phyloP scores from a whole-genome alignment of 345 rosid genomes.

The Pugionium cornutum region DNA sequence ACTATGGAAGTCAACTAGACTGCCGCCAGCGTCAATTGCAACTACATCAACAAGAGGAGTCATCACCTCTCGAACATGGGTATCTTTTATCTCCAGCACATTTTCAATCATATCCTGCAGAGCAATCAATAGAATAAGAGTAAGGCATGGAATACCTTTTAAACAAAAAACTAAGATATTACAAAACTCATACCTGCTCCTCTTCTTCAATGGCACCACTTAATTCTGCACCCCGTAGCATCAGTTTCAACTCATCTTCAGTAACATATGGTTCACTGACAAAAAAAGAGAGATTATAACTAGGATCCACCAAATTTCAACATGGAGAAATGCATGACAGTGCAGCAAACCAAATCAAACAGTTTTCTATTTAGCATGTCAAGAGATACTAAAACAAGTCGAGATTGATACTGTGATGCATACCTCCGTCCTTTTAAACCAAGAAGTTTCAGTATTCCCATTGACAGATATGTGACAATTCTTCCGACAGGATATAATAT shows the following conservation, averaged over 20 bases:
- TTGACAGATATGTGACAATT: constrained; percentile 84
- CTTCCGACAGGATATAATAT: constrained; percentile 94
- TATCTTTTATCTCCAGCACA: constrained; percentile 97
- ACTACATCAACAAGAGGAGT: constrained; percentile 99
- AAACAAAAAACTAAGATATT: constrained; percentile 1
- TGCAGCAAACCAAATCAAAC: not conserved
- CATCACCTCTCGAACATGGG: constrained; percentile 98
- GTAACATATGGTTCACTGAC: constrained; percentile 91
- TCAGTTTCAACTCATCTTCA: constrained; percentile 92
- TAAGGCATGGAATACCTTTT: constrained; percentile 25
- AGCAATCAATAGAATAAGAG: constrained; percentile 23
- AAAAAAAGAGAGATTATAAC: constrained; percentile 2
- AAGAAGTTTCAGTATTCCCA: constrained; percentile 96
- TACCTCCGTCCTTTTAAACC: constrained; percentile 97
- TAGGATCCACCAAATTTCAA: not conserved
- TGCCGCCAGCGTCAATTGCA: constrained; percentile 85
- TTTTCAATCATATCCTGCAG: constrained; percentile 98
- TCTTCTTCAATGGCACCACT: constrained; percentile 99
- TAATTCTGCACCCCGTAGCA: constrained; percentile 93
- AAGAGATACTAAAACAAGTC: constrained; percentile 19
- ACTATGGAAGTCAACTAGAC: constrained; percentile 80
- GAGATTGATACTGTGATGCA: constrained; percentile 21
- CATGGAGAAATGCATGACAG: constrained; percentile 29
- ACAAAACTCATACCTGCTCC: constrained; percentile 66
- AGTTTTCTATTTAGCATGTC: not conserved